Evolutionary conservation across 2,329 filamentous ascomycete species (phyloP), one percentile per base, ranked within the genome.

Genomic region (Fonsecaea erecta): DNA sequence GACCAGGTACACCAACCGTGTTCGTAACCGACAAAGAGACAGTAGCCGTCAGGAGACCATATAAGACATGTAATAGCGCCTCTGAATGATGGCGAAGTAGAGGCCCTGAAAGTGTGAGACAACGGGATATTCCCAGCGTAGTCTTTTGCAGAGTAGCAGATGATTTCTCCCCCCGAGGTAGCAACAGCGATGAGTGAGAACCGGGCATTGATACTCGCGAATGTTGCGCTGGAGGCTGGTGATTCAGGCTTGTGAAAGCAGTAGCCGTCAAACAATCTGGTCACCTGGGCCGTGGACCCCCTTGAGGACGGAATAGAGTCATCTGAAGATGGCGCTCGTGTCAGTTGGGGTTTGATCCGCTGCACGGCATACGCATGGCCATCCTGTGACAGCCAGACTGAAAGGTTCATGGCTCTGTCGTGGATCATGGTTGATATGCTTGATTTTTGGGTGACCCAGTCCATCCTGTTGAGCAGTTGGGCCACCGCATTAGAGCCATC

Each of bases 1-100:
- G 94, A 98, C 94, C 94, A 99, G 53, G 89, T 94, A 3, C 91
- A 90, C 95, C 95, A 99, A 0, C 95, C 96, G 64, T 89, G 88
- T 73, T 95, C 89, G 74, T 94, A 98, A 1, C 94, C 95, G 51
- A 90, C 93, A 77, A 99, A 97, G 8, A 99, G 84, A 75, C 93
- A 97, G 76, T 98, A 97, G 18, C 95, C 95, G 76, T 99, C 95
- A 0, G 94, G 93, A 0, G 95, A 97, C 80, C 97, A 99, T 66
- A 81, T 87, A 70, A 99, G 78, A 32, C 88, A 90, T 1, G 86
- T 92, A 58, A 97, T 80, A 12, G 79, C 77, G 0, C 95, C 95
- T 1, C 92, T 88, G 16, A 86, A 84, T 18, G 83, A 79, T 3
- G 82, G 77, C 1, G 93, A 92, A 0, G 88, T 87, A 12, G 90